Percentiles rank a stretch among this genome's conserved stretches.
phyloP scores from a whole-genome alignment of 352 stramenopile genomes.

The Phytophthora fragariae region DNA sequence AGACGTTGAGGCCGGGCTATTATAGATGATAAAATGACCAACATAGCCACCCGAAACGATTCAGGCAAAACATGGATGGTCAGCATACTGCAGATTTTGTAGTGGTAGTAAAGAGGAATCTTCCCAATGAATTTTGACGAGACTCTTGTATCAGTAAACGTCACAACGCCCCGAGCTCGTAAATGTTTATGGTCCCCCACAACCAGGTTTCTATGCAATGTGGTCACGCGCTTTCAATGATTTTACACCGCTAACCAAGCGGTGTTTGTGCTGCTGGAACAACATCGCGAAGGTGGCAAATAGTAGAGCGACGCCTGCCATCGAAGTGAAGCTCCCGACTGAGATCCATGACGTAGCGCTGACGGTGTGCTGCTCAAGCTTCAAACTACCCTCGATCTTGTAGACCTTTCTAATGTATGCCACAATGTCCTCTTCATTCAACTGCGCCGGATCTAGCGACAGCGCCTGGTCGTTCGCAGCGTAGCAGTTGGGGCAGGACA shows the following conservation, averaged over 20 bases:
- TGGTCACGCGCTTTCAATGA: conserved; percentile 27
- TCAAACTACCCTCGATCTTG: conserved; percentile 31
- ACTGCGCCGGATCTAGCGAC: conserved; percentile 48
- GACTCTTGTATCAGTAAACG: not conserved
- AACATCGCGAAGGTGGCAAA: conserved; percentile 23
- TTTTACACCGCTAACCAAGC: conserved; percentile 27
- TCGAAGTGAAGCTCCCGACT: conserved; percentile 40
- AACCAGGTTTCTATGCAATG: conserved; percentile 30
- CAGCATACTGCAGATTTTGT: too few relatives aligned
- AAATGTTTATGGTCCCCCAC: too few relatives aligned
- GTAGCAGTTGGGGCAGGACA: conserved; percentile 62
- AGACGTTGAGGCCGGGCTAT: too few relatives aligned
- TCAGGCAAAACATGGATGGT: too few relatives aligned
- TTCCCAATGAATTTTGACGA: not conserved
- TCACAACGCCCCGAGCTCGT: not conserved
- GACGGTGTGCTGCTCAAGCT: conserved; percentile 37
- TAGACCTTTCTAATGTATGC: conserved; percentile 61
- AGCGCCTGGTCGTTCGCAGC: conserved; percentile 40
- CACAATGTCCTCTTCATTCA: conserved; percentile 58
- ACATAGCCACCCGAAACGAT: too few relatives aligned
- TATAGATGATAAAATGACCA: too few relatives aligned
- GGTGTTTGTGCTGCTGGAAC: conserved; percentile 31
- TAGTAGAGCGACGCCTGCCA: conserved; percentile 32
- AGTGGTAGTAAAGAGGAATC: too few relatives aligned
- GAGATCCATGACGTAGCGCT: conserved; percentile 27